A percentile compares a stretch with the other conserved stretches of the same genome.
Evolutionary conservation across 2,329 filamentous ascomycete species (phyloP).

Genomic region (Aspergillus phoenicis): DNA sequence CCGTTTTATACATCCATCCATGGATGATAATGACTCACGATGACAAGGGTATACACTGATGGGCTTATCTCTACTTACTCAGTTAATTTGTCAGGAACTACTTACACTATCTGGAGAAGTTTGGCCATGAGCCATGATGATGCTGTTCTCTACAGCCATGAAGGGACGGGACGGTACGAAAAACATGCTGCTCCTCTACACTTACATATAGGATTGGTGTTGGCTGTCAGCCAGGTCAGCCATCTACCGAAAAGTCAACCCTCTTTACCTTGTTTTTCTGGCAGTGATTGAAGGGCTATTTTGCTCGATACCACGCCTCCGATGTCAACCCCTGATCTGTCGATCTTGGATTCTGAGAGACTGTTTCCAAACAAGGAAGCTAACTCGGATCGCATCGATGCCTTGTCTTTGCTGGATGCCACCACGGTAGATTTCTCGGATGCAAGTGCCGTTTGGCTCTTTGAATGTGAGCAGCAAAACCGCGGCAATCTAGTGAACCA

Average conservation of each 20-base stretch:
- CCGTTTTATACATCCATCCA: background rate
- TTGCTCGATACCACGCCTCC: background rate
- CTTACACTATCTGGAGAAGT: too few species aligned
- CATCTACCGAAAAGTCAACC: background rate
- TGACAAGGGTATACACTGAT: background rate
- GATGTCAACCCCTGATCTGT: background rate
- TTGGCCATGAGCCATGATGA: too few species aligned
- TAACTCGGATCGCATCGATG: slow-evolving; percentile 11
- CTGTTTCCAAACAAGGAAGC: slow-evolving; percentile 19
- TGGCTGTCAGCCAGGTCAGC: background rate
- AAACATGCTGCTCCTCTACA: background rate
- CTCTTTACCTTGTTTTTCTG: background rate
- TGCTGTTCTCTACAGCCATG: background rate
- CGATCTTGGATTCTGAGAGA: slow-evolving; percentile 20
- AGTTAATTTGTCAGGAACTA: too few species aligned
- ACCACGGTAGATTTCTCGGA: slow-evolving; percentile 45
- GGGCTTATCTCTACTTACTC: too few species aligned
- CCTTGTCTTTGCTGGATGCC: slow-evolving; percentile 41
- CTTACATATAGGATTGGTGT: background rate
- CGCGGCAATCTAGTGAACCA: slow-evolving; percentile 15
- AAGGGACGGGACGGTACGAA: background rate
- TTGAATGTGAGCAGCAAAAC: slow-evolving; percentile 29
- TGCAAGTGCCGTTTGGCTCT: slow-evolving; percentile 51
- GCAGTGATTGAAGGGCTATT: background rate
- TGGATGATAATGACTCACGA: background rate